Conservation (phyloP, 768 basidiomycete species). For the Rhizopogon roseolus region DNA sequence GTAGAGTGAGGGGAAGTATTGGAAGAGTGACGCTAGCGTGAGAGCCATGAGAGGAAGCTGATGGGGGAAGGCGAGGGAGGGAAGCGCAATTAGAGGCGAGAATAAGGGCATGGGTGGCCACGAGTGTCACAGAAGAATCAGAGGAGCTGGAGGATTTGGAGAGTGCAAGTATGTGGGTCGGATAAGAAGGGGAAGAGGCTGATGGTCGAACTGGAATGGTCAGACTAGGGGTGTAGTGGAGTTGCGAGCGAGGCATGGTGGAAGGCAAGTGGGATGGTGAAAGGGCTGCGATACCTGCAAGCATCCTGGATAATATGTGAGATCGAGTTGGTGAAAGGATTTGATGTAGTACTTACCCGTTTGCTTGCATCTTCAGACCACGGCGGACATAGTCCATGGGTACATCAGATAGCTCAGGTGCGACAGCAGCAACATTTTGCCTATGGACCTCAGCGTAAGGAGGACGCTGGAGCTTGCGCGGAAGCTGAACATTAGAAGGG, state of each 20-base stretch:
- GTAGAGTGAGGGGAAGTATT: conserved; percentile 57
- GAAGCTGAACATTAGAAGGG: conserved; percentile 52
- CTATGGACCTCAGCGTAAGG: conserved; percentile 50
- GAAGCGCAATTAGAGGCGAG: conserved; percentile 66
- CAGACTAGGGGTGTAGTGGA: conserved; percentile 26
- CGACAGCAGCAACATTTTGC: conserved; percentile 50
- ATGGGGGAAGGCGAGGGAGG: conserved; percentile 49
- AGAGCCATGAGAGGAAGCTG: conserved; percentile 27
- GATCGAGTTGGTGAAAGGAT: conserved; percentile 10
- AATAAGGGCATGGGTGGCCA: conserved; percentile 66
- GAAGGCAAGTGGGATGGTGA: conserved; percentile 40
- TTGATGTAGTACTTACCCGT: conserved; percentile 30
- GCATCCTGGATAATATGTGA: conserved; percentile 34
- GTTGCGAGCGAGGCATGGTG: conserved; percentile 24
- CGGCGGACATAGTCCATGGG: conserved; percentile 65
- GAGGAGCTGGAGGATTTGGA: conserved; percentile 20
- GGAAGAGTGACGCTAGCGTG: conserved; percentile 44
- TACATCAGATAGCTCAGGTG: conserved; percentile 42
- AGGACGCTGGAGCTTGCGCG: conserved; percentile 66
- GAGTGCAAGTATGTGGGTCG: conserved; percentile 54
- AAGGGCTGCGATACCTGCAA: conserved; percentile 40
- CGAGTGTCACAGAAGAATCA: conserved; percentile 39
- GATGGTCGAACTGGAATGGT: conserved; percentile 27
- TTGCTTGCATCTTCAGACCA: conserved; percentile 40
- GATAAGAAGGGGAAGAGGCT: conserved; percentile 23